Base-by-base conservation (phyloP, 2,329 filamentous ascomycete species). In the Xylaria sp. region DNA sequence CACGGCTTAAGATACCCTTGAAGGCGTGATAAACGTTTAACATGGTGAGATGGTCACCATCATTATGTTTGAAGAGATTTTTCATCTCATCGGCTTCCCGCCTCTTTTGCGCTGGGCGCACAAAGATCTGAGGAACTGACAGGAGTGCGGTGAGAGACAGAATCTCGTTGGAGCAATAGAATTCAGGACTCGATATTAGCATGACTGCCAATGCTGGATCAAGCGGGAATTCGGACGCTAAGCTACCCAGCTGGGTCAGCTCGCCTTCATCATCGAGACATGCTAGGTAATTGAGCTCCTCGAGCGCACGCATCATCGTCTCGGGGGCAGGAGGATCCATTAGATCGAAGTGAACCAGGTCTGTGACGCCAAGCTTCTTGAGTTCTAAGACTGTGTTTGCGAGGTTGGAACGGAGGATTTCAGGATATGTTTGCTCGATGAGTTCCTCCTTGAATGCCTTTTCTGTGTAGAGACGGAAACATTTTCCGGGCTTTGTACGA, bases 21-120 rank as follows among this genome's bases (percentile, higher is more conserved):
- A 97, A 99, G 25, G 96, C 96, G 80, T 99, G 97, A 82, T 98
- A 99, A 55, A 95, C 95, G 80, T 99, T 99, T 70, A 99, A 89
- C 80, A 99, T 91, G 18, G 96, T 98, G 54, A 99, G 86, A 78
- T 99, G 96, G 78, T 99, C 96, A 64, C 96, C 96, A 73, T 98
- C 95, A 0, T 91, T 89, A 79, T 99, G 96, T 34, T 93, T 91
- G 78, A 99, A 99, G 50, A 95, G 88, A 48, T 90, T 87, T 86
- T 99, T 99, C 94, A 98, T 98, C 81, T 98, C 94, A 79, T 99
- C 96, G 56, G 96, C 96, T 55, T 93, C 91, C 83, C 97, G 97
- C 70, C 94, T 90, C 74, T 93, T 91, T 76, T 88, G 90, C 58
- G 92, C 92, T 1, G 96, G 96, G 9, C 96, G 93, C 37, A 97